Conservation (phyloP, 345 rosid genomes). For the Citrus mangshanensis region DNA sequence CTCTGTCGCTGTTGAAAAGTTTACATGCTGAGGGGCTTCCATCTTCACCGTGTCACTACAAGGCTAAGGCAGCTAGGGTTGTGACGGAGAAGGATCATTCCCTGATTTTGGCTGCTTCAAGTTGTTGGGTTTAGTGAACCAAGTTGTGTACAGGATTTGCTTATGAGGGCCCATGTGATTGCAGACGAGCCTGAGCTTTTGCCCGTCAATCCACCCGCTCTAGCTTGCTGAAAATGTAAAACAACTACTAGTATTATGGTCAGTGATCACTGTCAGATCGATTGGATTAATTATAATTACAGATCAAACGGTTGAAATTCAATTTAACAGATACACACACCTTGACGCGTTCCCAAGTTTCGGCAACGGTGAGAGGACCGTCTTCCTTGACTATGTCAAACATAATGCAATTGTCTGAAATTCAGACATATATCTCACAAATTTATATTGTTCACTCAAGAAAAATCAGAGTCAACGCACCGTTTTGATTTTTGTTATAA, state of each 20-base stretch:
- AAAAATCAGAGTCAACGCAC: too few species aligned
- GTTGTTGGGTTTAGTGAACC: conserved; percentile 39
- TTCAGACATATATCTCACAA: conserved; percentile 15
- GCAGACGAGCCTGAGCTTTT: conserved; percentile 43
- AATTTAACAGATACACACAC: conserved; percentile 15
- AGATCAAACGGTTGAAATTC: neutral
- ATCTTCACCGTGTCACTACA: conserved; percentile 3
- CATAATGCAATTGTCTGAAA: too few species aligned
- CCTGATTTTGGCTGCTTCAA: conserved; percentile 5
- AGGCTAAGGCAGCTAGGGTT: conserved; percentile 33
- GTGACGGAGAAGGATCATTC: neutral
- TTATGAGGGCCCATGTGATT: conserved; percentile 49
- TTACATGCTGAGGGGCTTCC: too few species aligned
- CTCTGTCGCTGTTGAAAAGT: too few species aligned
- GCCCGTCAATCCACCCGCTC: conserved; percentile 37
- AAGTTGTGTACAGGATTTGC: conserved; percentile 48
- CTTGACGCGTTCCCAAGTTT: conserved; percentile 71
- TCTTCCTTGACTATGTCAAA: too few species aligned
- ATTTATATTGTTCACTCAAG: too few species aligned
- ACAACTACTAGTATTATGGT: too few species aligned
- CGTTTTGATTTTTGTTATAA: too few species aligned
- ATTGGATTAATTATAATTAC: too few species aligned
- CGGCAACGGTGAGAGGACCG: conserved; percentile 2
- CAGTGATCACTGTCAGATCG: too few species aligned
- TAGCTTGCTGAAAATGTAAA: conserved; percentile 33